Evolutionary conservation across 306 rosid genomes (phyloP).

Genomic region (Urtica urens): DNA sequence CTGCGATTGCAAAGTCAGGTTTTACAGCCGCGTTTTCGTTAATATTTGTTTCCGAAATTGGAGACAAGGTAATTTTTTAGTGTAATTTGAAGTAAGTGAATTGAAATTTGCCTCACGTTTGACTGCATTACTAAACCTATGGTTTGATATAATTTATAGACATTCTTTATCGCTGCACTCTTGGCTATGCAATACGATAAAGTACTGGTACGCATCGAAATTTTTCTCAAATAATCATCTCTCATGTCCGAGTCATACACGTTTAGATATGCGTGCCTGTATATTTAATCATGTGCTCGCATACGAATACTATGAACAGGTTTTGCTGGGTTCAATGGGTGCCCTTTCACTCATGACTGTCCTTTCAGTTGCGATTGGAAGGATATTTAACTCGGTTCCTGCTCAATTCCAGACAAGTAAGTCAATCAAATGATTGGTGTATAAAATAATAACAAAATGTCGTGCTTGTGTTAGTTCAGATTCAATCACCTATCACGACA

Average conservation of each 20-base stretch:
- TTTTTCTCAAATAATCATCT: constrained; percentile 1
- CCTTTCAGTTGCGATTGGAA: constrained; percentile 81
- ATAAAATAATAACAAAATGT: too few relatives aligned
- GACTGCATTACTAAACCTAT: too few relatives aligned
- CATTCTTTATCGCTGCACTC: constrained; percentile 97
- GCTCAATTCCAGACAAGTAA: constrained; percentile 99
- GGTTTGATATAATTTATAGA: constrained; percentile 37
- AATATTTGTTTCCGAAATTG: constrained; percentile 95
- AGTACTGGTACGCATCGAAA: constrained; percentile 53
- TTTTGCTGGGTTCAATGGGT: constrained; percentile 75
- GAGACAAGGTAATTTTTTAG: constrained; percentile 99
- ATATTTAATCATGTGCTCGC: constrained; percentile 15
- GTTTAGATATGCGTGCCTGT: constrained; percentile 5
- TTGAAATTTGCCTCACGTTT: too few relatives aligned
- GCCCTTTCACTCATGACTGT: constrained; percentile 86
- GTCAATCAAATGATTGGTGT: too few relatives aligned
- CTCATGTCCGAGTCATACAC: background rate
- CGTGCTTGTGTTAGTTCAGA: too few relatives aligned
- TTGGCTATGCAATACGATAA: constrained; percentile 94
- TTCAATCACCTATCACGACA: too few relatives aligned
- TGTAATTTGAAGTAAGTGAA: too few relatives aligned
- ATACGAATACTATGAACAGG: constrained; percentile 69
- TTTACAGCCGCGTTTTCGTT: constrained; percentile 93
- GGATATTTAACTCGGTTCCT: constrained; percentile 81
- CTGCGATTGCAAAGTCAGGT: constrained; percentile 84